Percentiles rank a stretch among this genome's conserved stretches.
These are phyloP conservation scores for Labyrinthula sp. DNA, from an alignment of 352 stramenopile genomes.

Conservation along the genomic window DNA sequence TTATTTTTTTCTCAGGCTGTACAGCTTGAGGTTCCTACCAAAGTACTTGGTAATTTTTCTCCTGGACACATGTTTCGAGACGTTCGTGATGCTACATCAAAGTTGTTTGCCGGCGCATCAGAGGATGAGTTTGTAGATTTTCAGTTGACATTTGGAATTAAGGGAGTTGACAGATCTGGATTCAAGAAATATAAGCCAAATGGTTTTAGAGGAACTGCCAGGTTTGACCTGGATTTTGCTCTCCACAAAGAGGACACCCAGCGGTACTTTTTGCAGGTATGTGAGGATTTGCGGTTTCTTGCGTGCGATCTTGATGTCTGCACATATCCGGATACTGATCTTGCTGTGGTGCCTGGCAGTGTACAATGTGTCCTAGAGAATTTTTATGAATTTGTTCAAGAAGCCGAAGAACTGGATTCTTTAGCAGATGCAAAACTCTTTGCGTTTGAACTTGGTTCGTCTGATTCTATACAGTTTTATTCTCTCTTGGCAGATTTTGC, in stretches of 20 bases:
- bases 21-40: slow-evolving; percentile 10
- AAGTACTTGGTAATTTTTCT: slow-evolving; percentile 24
- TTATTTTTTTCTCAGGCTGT: too few species aligned
- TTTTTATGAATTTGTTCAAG: slow-evolving; percentile 5
- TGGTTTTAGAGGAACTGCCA: slow-evolving; percentile 15
- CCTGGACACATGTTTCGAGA: slow-evolving; percentile 11
- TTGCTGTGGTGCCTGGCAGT: background rate
- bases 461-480: too few species aligned
- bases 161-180: slow-evolving; percentile 25
- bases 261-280: slow-evolving; percentile 11
- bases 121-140: slow-evolving; percentile 25
- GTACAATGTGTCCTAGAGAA: slow-evolving; percentile 15
- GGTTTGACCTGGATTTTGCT: slow-evolving; percentile 28
- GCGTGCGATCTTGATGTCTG: slow-evolving; percentile 3
- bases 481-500: too few species aligned
- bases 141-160: slow-evolving; percentile 31
- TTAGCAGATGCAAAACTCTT: too few species aligned
- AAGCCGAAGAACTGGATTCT: too few species aligned
- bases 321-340: slow-evolving; percentile 1
- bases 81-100: background rate
- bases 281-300: slow-evolving; percentile 2
- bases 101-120: slow-evolving; percentile 11
- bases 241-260: slow-evolving; percentile 5
- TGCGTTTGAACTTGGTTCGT: too few species aligned
- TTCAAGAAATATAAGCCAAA: slow-evolving; percentile 29